Base-by-base conservation (phyloP, 2,329 filamentous ascomycete species). In the Fulvia fulva region DNA sequence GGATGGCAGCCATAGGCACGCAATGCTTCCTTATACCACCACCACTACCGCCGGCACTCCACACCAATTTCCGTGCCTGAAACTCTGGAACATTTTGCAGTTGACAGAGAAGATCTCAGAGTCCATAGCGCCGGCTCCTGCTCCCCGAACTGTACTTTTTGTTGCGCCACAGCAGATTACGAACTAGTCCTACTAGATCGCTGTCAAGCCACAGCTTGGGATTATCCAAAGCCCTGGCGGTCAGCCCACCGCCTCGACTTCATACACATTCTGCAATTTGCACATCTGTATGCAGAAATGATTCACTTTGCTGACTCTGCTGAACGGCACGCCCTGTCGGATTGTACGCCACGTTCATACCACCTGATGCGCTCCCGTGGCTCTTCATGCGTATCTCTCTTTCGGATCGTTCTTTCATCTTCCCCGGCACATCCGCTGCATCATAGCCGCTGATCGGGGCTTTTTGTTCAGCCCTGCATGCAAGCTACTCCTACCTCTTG, bases 231-330 rank as follows among this genome's bases (percentile, higher is more conserved):
- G n/a, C n/a, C n/a, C n/a, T n/a, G n/a, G n/a, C n/a, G n/a, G n/a
- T n/a, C n/a, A n/a, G 12, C 8, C 28, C 28, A 32, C 2, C 8
- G n/a, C 34, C 14, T 41, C 34, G 34, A 41, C 7, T n/a, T 41
- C 34, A 41, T 41, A 5, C 34, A 6, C 34, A 14, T 2, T 5
- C n/a, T 16, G 14, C 34, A 41, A 16, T n/a, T 46, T 1, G 41
- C 30, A 52, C 44, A 56, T 49, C 47, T 41, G 55, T 25, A 53
- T 53, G 57, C 57, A 44, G 49, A 56, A 53, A 23, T 47, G 56
- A 44, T 44, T 30, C 57, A 37, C 26, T 21, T 51, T 46, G 57
- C 52, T 55, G 46, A 55, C 52, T 14, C 16, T 46, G 44, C 21
- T 22, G 44, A 16, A 41, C 4, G 28, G 12, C 16, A 41, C 34